Evolutionary conservation across 2,329 filamentous ascomycete species (phyloP).

Genomic region (Thielaviopsis ethacetica): DNA sequence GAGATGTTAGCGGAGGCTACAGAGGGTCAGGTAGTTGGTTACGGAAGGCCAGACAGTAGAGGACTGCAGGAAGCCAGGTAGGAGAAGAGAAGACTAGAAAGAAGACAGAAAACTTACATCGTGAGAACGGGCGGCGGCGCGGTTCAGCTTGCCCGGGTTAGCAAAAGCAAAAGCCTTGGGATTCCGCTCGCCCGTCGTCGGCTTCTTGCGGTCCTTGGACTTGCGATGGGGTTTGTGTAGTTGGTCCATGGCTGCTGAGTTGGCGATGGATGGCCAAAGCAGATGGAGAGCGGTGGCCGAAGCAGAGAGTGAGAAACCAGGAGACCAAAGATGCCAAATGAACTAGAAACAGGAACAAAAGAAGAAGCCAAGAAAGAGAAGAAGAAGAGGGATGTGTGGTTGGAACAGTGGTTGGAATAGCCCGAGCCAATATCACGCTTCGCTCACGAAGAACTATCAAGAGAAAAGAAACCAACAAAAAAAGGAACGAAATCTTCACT

Average conservation of each 20-base stretch:
- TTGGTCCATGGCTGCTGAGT: slow-evolving; percentile 55
- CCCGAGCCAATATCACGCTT: background rate
- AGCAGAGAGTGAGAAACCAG: too few relatives aligned
- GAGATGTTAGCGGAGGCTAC: too few relatives aligned
- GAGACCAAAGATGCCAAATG: background rate
- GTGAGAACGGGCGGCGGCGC: slow-evolving; percentile 54
- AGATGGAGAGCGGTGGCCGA: background rate
- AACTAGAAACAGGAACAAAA: background rate
- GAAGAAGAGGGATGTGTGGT: background rate
- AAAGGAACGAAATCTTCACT: background rate
- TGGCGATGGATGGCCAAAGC: background rate
- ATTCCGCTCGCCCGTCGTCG: slow-evolving; percentile 51
- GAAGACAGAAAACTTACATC: slow-evolving; percentile 35
- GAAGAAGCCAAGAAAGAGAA: background rate
- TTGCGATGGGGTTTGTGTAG: slow-evolving; percentile 72
- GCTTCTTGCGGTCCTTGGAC: slow-evolving; percentile 68
- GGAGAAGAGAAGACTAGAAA: too few relatives aligned
- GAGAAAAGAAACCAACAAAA: background rate
- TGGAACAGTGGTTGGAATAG: too few relatives aligned
- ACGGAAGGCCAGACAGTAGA: background rate
- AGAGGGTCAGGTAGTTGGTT: too few relatives aligned
- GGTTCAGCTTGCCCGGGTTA: slow-evolving; percentile 64
- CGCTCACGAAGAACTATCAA: background rate
- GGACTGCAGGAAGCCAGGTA: too few relatives aligned
- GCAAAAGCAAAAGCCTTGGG: slow-evolving; percentile 82